phyloP scores from a whole-genome alignment of 2,329 filamentous ascomycete species.

The Alternaria tenuissima region DNA sequence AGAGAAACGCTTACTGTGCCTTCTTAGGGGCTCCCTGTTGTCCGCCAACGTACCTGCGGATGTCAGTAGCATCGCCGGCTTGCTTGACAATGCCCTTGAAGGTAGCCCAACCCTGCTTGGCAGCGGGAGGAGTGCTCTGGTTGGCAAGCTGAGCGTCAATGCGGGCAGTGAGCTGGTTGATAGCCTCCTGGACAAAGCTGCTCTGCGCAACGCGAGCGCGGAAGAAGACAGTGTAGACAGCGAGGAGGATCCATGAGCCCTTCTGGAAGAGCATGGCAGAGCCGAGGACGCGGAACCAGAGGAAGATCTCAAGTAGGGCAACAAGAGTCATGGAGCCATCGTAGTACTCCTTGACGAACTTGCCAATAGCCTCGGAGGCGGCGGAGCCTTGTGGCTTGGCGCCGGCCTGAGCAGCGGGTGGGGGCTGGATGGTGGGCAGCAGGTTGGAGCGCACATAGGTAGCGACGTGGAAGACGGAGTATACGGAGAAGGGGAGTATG shows the following conservation, averaged over 20 bases:
- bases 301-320: slow-evolving; percentile 82
- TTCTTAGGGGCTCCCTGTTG: slow-evolving; percentile 67
- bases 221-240: slow-evolving; percentile 89
- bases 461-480: slow-evolving; percentile 97
- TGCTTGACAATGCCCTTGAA: slow-evolving; percentile 77
- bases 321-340: slow-evolving; percentile 95
- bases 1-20: slow-evolving; percentile 55
- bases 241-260: slow-evolving; percentile 87
- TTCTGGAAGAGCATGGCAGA: slow-evolving; percentile 87
- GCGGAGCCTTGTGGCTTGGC: slow-evolving; percentile 67
- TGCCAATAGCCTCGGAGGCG: slow-evolving; percentile 82
- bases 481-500: slow-evolving; percentile 92
- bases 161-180: slow-evolving; percentile 75
- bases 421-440: slow-evolving; percentile 83
- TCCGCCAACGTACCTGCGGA: slow-evolving; percentile 74
- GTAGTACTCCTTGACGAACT: slow-evolving; percentile 98
- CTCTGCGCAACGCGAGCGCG: slow-evolving; percentile 90
- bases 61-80: slow-evolving; percentile 80
- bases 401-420: slow-evolving; percentile 60
- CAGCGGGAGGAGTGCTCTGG: slow-evolving; percentile 83
- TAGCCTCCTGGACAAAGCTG: slow-evolving; percentile 86
- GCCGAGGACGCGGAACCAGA: slow-evolving; percentile 84
- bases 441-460: slow-evolving; percentile 95
- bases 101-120: slow-evolving; percentile 79
- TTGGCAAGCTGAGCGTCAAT: slow-evolving; percentile 84